Evolutionary conservation across 2,329 filamentous ascomycete species (phyloP), one percentile per base, ranked within the genome.

Genomic region (Neofusicoccum umdonicola): DNA sequence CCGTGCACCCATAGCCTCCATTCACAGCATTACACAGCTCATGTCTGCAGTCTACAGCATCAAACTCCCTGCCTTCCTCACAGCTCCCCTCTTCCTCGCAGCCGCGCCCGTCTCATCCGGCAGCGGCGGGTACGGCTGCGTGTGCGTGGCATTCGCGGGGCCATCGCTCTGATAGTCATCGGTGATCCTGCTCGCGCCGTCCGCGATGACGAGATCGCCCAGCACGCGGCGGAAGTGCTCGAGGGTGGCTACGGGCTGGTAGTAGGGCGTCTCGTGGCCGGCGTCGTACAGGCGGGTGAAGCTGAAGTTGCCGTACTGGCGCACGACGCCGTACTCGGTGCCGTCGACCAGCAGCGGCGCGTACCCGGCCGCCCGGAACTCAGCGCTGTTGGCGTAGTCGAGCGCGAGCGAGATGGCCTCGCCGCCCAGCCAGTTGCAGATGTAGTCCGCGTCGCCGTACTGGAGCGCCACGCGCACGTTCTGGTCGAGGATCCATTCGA

Each of bases 341-440:
- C 86, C 90, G 72, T 88, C 86, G 74, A 90, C 88, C 12, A 84
- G 80, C 70, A 90, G 90, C 70, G 90, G 90, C 42, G 90, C 86
- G 75, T 94, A 95, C 0, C 90, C 91, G 0, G 91, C 87, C 0
- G 79, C 76, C 2, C 82, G 78, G 74, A 94, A 95, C 2, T 74
- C 70, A 4, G 79, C 17, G 34, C 27, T 27, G 44, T 61, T n/a
- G 2, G 45, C 37, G 45, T 61, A 61, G n/a, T 61, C 47, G 31
- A 61, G 12, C 75, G 12, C 78, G 72, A 1, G 80, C 76, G 70
- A 89, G 88, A 47, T 73, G 71, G 15, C 82, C 62, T 63, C 50
- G 12, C 73, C 74, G 19, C 72, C 73, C 50, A 73, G 58, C 72
- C 65, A 73, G 63, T 77, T 74, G 71, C 77, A 79, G 67, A 78